Percentiles rank a stretch among this genome's conserved stretches.
Evolutionary conservation across 2,329 filamentous ascomycete species (phyloP).

Genomic region (Paecilomyces formosus): DNA sequence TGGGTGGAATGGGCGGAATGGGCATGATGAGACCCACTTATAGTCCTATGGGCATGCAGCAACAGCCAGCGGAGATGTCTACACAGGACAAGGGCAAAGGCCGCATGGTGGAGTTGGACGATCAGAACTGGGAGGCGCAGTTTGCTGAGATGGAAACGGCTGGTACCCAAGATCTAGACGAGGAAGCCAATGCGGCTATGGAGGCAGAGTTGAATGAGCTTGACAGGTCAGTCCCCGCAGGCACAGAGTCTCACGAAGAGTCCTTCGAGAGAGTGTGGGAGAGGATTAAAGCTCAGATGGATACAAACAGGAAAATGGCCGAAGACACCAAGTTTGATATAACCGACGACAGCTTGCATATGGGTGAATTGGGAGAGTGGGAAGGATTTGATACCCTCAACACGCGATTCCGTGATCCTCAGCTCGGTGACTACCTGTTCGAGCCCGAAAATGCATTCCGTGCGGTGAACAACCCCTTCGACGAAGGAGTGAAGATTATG

Average conservation of each 20-base stretch:
- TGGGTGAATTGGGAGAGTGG: conserved; percentile 76
- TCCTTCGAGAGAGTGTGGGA: conserved; percentile 75
- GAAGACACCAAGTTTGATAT: conserved; percentile 51
- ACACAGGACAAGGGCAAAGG: conserved; percentile 75
- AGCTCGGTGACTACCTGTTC: conserved; percentile 85
- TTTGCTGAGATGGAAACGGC: conserved; percentile 75
- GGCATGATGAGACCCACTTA: conserved; percentile 38
- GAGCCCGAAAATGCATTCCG: conserved; percentile 90
- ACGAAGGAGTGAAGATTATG: conserved; percentile 90
- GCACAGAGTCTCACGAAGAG: conserved; percentile 57
- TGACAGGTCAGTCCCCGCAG: conserved; percentile 64
- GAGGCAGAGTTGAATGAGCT: conserved; percentile 83
- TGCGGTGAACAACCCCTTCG: conserved; percentile 74
- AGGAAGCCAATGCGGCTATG: conserved; percentile 64
- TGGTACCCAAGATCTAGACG: conserved; percentile 47
- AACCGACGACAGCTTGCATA: conserved; percentile 39
- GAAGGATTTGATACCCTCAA: conserved; percentile 63
- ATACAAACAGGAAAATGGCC: conserved; percentile 50
- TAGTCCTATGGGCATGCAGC: conserved; percentile 42
- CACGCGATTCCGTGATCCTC: conserved; percentile 65
- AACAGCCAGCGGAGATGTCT: conserved; percentile 33
- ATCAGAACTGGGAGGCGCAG: conserved; percentile 91
- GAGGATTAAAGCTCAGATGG: conserved; percentile 39
- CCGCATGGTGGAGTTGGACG: conserved; percentile 80
- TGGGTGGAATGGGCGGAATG: conserved; percentile 39